Base-by-base conservation (phyloP, 169 alveolate species). In the Theileria equi region DNA sequence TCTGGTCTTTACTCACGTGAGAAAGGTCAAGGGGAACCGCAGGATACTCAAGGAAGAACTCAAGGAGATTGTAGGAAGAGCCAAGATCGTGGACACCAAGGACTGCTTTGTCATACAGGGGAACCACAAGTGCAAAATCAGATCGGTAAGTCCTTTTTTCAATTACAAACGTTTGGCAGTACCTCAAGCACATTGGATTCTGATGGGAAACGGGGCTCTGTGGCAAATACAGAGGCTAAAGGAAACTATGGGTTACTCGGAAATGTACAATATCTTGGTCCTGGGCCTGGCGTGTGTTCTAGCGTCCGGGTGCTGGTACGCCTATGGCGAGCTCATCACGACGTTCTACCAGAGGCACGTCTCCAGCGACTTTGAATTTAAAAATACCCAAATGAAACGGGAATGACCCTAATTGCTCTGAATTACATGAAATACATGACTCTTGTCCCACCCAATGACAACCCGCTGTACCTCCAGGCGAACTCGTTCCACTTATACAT, bases 21-120 rank as follows among this genome's bases (percentile, higher is more conserved):
- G 85, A 40, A 85, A 85, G 58, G 79, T 80, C 17, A 81, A 77
- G 55, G 92, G 92, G 29, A 85, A 81, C 45, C 50, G 80, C 44
- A 73, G 55, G 77, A 35, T 85, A 31, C 54, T 85, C 41, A 80
- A 76, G 59, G 68, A 72, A 54, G 88, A 85, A 41, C 68, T 85
- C 11, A 76, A 80, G 41, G 71, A 64, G 34, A 53, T 85, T 35
- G 70, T 81, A 23, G 88, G 88, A 13, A 80, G 40, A 17, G 35
- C 73, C 21, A 82, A 64, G 17, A 85, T 85, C 26, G 62, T 54
- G 50, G 85, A 73, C 36, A 52, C 84, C n/a, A 64, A 77, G n/a
- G 41, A 55, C 43, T 61, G 78, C 21, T 71, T 81, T 67, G 35
- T 85, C 11, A 81, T 85, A 21, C 81, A 62, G 50, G 92, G 92